Percentiles rank a stretch among this genome's conserved stretches.
Evolutionary conservation across 768 basidiomycete genomes (phyloP).

Genomic region (Sarcodon sp.): DNA sequence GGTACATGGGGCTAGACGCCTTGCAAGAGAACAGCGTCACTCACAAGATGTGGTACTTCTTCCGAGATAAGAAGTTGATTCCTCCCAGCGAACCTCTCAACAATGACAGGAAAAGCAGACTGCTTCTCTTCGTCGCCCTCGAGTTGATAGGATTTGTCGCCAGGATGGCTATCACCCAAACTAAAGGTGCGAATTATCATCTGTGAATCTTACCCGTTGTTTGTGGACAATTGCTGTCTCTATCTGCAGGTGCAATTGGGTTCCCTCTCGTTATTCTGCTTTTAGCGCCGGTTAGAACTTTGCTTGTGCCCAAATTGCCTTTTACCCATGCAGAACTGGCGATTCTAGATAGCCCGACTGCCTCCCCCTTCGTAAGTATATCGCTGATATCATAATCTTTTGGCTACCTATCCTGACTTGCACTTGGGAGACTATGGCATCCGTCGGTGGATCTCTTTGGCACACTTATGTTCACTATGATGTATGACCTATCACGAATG

Average conservation of each 20-base stretch:
- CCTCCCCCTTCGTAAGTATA: constrained; percentile 68
- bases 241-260: constrained; percentile 63
- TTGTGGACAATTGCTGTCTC: background rate
- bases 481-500: too few species aligned
- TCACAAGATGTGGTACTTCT: constrained; percentile 63
- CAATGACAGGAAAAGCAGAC: constrained; percentile 59
- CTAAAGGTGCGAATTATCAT: constrained; percentile 41
- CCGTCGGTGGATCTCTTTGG: constrained; percentile 24
- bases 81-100: constrained; percentile 56
- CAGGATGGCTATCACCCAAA: constrained; percentile 87
- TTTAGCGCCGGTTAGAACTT: constrained; percentile 63
- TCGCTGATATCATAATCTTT: background rate
- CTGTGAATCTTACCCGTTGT: background rate
- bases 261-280: constrained; percentile 85
- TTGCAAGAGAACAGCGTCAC: constrained; percentile 77
- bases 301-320: constrained; percentile 58
- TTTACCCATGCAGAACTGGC: constrained; percentile 70
- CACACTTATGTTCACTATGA: too few species aligned
- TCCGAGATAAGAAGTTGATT: constrained; percentile 58
- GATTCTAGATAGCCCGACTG: constrained; percentile 83
- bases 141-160: constrained; percentile 79
- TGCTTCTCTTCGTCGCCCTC: constrained; percentile 57
- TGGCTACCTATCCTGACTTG: background rate
- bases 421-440: constrained; percentile 27
- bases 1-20: constrained; percentile 88